phyloP scores from a whole-genome alignment of 306 rosid species.

The Psophocarpus tetragonolobus region DNA sequence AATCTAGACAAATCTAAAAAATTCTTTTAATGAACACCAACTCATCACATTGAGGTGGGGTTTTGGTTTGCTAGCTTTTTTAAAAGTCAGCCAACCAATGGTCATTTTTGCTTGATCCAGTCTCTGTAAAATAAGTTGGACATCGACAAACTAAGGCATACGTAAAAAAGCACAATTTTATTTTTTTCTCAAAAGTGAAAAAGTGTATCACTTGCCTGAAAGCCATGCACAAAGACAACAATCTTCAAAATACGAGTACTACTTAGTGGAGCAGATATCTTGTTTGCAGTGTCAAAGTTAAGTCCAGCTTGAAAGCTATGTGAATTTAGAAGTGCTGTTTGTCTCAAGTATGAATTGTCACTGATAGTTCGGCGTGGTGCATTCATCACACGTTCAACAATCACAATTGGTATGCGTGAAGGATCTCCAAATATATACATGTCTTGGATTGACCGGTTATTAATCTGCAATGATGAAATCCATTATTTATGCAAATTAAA shows the following conservation, averaged over 20 bases:
- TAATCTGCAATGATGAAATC: slow-evolving; percentile 56
- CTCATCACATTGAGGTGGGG: neutral
- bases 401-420: slow-evolving; percentile 67
- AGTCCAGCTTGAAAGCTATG: slow-evolving; percentile 38
- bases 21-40: neutral
- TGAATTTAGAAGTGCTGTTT: slow-evolving; percentile 45
- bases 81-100: neutral
- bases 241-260: slow-evolving; percentile 57
- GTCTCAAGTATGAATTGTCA: slow-evolving; percentile 68
- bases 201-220: slow-evolving; percentile 69
- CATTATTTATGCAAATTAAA: slow-evolving; percentile 18
- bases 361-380: slow-evolving; percentile 71
- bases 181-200: neutral
- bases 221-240: slow-evolving; percentile 87
- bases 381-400: slow-evolving; percentile 78
- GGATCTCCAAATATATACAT: slow-evolving; percentile 81
- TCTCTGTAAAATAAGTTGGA: neutral
- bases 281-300: slow-evolving; percentile 38
- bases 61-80: neutral
- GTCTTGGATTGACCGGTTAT: slow-evolving; percentile 83
- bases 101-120: neutral
- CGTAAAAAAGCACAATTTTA: neutral
- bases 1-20: neutral
- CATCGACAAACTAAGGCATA: neutral
- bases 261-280: slow-evolving; percentile 37